A percentile compares a stretch with the other conserved stretches of the same genome.
Evolutionary conservation across 352 stramenopile genomes (phyloP).

Genomic region (Pilasporangium apinafurcum): DNA sequence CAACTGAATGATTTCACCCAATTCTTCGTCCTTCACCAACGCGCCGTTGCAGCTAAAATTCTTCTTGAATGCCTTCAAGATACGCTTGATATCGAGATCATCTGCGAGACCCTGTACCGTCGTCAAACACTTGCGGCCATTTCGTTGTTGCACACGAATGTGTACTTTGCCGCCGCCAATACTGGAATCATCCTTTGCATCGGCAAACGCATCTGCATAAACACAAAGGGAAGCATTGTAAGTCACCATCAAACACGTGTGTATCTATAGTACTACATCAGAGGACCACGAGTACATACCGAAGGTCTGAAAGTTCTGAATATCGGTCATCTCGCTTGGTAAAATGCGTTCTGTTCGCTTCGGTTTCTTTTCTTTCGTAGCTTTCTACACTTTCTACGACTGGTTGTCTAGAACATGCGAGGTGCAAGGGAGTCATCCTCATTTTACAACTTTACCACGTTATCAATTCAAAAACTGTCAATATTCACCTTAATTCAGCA

Average conservation of each 20-base stretch:
- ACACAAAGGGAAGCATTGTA: conserved; percentile 7
- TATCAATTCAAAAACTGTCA: too few species aligned
- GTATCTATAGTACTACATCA: not conserved
- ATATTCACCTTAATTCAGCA: too few species aligned
- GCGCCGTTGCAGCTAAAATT: conserved; percentile 99
- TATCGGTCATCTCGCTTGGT: conserved; percentile 62
- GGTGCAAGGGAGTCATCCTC: too few species aligned
- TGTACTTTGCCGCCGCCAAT: conserved; percentile 91
- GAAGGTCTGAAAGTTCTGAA: conserved; percentile 88
- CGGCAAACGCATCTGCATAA: conserved; percentile 72
- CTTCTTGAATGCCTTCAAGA: conserved; percentile 99
- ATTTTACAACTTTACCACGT: not conserved
- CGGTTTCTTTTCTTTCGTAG: too few species aligned
- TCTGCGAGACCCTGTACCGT: conserved; percentile 97
- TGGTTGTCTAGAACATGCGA: too few species aligned
- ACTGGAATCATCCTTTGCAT: conserved; percentile 84
- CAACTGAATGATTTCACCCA: conserved; percentile 98
- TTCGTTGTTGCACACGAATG: conserved; percentile 99
- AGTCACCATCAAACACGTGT: not conserved
- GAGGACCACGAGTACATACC: conserved; percentile 31
- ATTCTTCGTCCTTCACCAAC: conserved; percentile 97
- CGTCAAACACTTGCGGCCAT: conserved; percentile 99
- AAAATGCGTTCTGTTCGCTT: too few species aligned
- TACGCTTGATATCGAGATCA: conserved; percentile 98
- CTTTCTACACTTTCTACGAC: not conserved